Conservation (phyloP, 2,329 filamentous ascomycete species). For the Grosmannia clavigera region DNA sequence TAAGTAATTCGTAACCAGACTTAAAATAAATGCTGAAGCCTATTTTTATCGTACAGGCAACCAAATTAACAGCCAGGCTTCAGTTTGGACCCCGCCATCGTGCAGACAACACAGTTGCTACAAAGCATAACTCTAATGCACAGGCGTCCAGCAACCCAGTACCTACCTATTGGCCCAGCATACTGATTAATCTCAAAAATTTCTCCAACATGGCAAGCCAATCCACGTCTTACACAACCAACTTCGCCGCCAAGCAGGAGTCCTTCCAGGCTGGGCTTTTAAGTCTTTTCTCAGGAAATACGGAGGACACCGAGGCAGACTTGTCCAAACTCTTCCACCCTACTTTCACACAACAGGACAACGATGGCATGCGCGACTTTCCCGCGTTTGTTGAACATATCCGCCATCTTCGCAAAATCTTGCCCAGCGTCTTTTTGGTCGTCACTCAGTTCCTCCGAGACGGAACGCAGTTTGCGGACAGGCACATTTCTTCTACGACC, state of each 20-base stretch:
- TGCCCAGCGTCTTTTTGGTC: slow-evolving; percentile 1
- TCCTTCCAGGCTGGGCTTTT: slow-evolving; percentile 5
- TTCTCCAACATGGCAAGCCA: not conserved
- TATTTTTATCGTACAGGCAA: no score
- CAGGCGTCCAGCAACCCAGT: no score
- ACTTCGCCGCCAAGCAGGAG: slow-evolving; percentile 2
- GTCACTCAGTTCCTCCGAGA: slow-evolving; percentile 4
- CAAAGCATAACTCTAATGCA: no score
- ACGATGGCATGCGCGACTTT: not conserved
- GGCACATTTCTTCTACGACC: slow-evolving; percentile 2
- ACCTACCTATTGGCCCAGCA: no score
- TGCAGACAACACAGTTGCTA: no score
- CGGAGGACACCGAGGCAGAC: slow-evolving; percentile 8
- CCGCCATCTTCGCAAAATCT: slow-evolving; percentile 3
- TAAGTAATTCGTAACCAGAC: no score
- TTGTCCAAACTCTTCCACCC: slow-evolving; percentile 3
- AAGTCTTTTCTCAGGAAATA: slow-evolving; percentile 7
- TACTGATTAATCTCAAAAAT: no score
- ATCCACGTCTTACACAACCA: not conserved
- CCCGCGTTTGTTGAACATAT: slow-evolving; percentile 6
- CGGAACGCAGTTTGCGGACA: slow-evolving; percentile 6
- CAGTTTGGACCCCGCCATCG: no score
- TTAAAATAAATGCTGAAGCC: no score
- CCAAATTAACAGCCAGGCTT: no score
- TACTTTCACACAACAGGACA: not conserved